Evolutionary conservation across 2,329 filamentous ascomycete species (phyloP), one percentile per base, ranked within the genome.

Genomic region (Bipolaris oryzae): DNA sequence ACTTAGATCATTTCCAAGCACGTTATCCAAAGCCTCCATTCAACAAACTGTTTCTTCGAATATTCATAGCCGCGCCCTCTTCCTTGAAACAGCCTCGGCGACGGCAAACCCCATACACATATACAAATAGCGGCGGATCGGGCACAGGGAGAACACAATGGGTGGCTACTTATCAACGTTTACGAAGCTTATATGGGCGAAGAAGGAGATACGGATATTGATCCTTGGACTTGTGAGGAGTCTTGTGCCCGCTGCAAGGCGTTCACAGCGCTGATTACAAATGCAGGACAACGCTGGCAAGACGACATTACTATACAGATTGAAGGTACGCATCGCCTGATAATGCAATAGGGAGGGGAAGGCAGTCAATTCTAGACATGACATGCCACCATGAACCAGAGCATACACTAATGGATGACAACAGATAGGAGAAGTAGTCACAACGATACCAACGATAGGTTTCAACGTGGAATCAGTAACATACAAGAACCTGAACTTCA

Each of bases 381-480:
- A 18, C 20, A 20, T 28, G 13, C 25, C 23, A 31, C 42, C 23
- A 21, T 41, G 9, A 16, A 37, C 18, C 16, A 16, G 9, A 41
- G 10, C 18, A 3, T 23, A 15, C 28, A 7, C 50, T 57, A 53
- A 57, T 44, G 6, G 18, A 18, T 13, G 7, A 1, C 33, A 9
- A 15, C 75, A 97, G 92, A 96, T 99, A 74, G 95, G 95, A 75
- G 95, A 99, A 78, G 95, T 99, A 42, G 95, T 99, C 66, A 98
- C 95, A 60, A 99, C 95, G 71, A 98, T 98, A 84, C 95, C 95
- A 18, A 99, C 95, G 52, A 98, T 99, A 77, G 95, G 95, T 60
- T 99, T 99, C 84, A 99, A 99, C 77, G 95, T 99, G 70, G 95
- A 99, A 80, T 96, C 92, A 20, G 95, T 99, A 63, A 95, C 92